These are phyloP conservation scores for Ceratocystis colombiana DNA, from an alignment of 2,329 filamentous ascomycete species.

Conservation along the genomic window DNA sequence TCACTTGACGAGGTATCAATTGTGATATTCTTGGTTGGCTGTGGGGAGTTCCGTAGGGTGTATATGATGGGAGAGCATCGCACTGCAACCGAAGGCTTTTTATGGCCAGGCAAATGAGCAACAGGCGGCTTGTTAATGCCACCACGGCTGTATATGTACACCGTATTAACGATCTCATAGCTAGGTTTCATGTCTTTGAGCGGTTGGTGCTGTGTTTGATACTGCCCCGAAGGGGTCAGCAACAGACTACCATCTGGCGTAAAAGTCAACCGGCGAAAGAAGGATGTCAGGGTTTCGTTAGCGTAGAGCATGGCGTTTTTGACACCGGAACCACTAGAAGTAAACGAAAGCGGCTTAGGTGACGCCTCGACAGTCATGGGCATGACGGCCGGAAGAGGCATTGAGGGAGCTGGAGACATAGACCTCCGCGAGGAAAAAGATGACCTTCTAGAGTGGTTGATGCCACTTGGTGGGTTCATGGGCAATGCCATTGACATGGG, in stretches of 20 bases:
- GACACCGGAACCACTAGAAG: constrained; percentile 49
- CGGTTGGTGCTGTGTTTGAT: constrained; percentile 64
- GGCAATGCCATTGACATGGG: constrained; percentile 80
- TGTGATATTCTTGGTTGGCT: constrained; percentile 75
- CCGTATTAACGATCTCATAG: constrained; percentile 89
- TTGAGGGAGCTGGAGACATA: constrained; percentile 81
- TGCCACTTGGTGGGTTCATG: constrained; percentile 87
- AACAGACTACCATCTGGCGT: constrained; percentile 90
- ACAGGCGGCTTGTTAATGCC: constrained; percentile 95
- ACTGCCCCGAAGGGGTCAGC: constrained; percentile 90
- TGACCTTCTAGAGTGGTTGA: constrained; percentile 86
- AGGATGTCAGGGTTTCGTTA: constrained; percentile 93
- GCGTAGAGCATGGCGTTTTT: constrained; percentile 87
- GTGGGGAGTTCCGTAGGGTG: constrained; percentile 58
- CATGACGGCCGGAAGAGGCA: constrained; percentile 89
- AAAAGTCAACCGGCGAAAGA: constrained; percentile 88
- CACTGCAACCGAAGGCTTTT: constrained; percentile 93
- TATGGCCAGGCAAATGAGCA: constrained; percentile 89
- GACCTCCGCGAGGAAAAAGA: constrained; percentile 85
- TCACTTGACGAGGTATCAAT: constrained; percentile 87
- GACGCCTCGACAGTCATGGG: constrained; percentile 67
- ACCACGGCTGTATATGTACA: constrained; percentile 94
- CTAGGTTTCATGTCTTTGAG: constrained; percentile 59
- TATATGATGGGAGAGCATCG: constrained; percentile 89
- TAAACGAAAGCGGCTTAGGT: constrained; percentile 59